These are phyloP conservation scores for Cymodocea nodosa DNA, from an alignment of 116 monocot species.

Conservation along the genomic window DNA sequence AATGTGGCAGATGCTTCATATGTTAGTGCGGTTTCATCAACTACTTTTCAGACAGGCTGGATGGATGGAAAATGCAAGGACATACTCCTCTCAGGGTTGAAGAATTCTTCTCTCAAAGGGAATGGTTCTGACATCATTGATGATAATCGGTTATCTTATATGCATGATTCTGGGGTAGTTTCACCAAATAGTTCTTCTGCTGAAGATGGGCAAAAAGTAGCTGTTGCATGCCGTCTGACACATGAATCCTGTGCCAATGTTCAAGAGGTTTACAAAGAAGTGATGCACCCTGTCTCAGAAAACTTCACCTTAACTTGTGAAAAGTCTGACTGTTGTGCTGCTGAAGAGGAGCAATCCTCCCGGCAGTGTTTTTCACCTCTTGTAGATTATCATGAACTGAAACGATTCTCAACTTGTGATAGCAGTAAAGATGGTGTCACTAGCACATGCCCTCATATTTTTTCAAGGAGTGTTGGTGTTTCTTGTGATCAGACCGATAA, in stretches of 20 bases:
- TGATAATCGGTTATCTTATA: neutral
- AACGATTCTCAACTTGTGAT: neutral
- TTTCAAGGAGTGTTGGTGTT: slow-evolving; percentile 7
- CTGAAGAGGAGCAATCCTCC: neutral
- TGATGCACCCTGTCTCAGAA: neutral
- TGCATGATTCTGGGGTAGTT: neutral
- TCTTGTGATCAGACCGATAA: slow-evolving; percentile 11
- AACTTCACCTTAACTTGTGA: neutral
- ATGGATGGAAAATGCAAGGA: slow-evolving; percentile 2
- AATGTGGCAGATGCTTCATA: neutral
- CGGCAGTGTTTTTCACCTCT: neutral
- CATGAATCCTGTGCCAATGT: neutral
- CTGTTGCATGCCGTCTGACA: neutral
- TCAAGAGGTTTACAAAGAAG: neutral
- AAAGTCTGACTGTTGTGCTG: neutral
- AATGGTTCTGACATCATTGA: neutral
- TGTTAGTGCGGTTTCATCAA: slow-evolving; percentile 1
- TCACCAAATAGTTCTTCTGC: neutral
- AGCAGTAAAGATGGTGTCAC: slow-evolving; percentile 7
- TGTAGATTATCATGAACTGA: neutral
- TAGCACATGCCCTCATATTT: slow-evolving; percentile 6
- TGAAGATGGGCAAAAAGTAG: neutral
- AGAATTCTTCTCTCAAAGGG: neutral
- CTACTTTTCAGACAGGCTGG: neutral
- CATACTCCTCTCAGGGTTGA: neutral